Evolutionary conservation across 768 basidiomycete genomes (phyloP), one percentile per base, ranked within the genome.

Genomic region (Agaricus blazei): DNA sequence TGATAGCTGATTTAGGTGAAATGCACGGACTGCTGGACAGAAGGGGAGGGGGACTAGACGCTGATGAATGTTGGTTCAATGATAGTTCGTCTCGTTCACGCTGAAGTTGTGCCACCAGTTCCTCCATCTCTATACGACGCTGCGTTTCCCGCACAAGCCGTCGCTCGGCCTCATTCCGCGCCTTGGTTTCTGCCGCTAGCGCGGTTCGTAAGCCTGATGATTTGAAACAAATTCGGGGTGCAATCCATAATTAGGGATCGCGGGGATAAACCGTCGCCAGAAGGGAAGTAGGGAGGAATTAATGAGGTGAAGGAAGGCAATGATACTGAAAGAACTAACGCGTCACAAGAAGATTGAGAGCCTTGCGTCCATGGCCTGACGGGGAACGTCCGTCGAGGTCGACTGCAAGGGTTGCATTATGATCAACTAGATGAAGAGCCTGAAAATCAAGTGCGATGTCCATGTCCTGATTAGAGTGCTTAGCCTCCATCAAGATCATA

Each of bases 91-190:
- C 54, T 34, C 54, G 54, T 23, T 56, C 54, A n/a, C 24, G 42
- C 48, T 56, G 54, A 14, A 56, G 48, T 15, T 56, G 54, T 14
- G 31, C 31, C 15, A 56, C 54, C 29, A 56, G 24, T 43, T 43
- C 54, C 29, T 56, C 54, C 54, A 56, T 49, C 31, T 56, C 54
- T 41, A 56, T 50, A 3, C 54, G 54, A 31, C 54, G 54, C 19
- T 50, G 34, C 48, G 44, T 50, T 27, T 56, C 54, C 47, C 31
- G 48, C 36, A 50, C 34, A 56, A 44, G 48, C 9, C 28, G 48
- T n/a, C 44, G 42, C 34, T 56, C 54, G 24, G 54, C 54, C 7
- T 37, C 48, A 24, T 49, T 48, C n/a, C 54, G 54, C 28, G 54
- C 48, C 19, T 28, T 40, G 11, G 24, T 34, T 23, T 56, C 54